These are phyloP conservation scores for Capsicum rhomboideum DNA, from an alignment of 257 asterid genomes.

Conservation along the genomic window DNA sequence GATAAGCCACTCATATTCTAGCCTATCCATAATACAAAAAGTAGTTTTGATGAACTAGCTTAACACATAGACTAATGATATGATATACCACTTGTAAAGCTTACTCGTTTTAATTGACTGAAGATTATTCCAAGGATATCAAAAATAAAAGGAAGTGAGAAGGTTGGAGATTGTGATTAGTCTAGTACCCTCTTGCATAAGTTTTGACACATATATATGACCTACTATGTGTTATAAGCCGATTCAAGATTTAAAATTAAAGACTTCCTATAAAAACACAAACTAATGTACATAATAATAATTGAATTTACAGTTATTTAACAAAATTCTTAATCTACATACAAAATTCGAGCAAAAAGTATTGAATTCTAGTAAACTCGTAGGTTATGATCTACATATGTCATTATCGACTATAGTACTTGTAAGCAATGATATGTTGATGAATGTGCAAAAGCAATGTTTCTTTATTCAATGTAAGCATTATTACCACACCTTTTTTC, in stretches of 20 bases:
- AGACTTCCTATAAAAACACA: background rate
- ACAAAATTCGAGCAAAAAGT: background rate
- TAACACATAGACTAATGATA: background rate
- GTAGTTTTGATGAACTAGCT: background rate
- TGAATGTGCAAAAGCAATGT: background rate
- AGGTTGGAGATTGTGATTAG: background rate
- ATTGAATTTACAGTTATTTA: too few relatives aligned
- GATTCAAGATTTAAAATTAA: background rate
- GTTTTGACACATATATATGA: background rate
- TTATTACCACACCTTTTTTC: background rate
- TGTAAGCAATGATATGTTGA: background rate
- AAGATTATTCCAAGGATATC: background rate
- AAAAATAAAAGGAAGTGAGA: background rate
- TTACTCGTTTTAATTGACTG: background rate
- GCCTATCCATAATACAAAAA: background rate
- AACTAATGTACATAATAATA: background rate
- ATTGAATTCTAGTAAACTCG: accelerated
- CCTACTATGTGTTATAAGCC: background rate
- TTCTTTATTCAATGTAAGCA: background rate
- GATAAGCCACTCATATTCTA: background rate
- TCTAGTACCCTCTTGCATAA: background rate
- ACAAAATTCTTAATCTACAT: too few relatives aligned
- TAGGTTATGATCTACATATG: background rate
- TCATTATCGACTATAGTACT: background rate
- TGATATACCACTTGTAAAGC: background rate